phyloP scores from a whole-genome alignment of 2,329 filamentous ascomycete species.

The Botrytis cinerea region DNA sequence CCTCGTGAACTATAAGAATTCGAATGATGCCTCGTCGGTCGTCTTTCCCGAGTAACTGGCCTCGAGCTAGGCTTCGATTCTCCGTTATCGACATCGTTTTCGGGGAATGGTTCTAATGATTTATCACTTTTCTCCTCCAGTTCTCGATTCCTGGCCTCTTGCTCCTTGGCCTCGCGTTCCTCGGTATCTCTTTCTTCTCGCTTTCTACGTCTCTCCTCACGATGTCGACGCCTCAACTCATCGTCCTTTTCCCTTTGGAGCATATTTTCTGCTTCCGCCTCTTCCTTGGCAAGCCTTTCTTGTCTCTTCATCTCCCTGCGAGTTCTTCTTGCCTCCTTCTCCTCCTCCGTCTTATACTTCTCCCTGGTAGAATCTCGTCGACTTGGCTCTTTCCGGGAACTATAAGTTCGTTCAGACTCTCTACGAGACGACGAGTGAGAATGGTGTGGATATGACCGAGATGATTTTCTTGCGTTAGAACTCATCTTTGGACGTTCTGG shows the following conservation, averaged over 20 bases:
- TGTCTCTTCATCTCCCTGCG: constrained; percentile 34
- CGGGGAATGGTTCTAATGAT: constrained; percentile 7
- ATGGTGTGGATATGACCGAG: constrained; percentile 22
- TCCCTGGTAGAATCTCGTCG: constrained; percentile 27
- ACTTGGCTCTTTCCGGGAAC: constrained; percentile 23
- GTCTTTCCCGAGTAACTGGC: constrained; percentile 14
- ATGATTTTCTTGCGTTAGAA: constrained; percentile 11
- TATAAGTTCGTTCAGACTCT: constrained; percentile 8
- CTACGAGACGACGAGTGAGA: constrained; percentile 20
- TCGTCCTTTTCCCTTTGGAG: constrained; percentile 21
- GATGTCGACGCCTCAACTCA: constrained; percentile 4
- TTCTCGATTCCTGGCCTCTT: constrained; percentile 5
- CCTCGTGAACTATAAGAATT: constrained; percentile 14
- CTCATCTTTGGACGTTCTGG: constrained; percentile 12
- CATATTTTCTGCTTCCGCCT: constrained; percentile 8
- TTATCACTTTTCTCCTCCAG: neutral
- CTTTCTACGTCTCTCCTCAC: constrained; percentile 16
- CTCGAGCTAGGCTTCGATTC: constrained; percentile 8
- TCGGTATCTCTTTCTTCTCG: constrained; percentile 13
- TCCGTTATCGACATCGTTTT: constrained; percentile 12
- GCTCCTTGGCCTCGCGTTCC: constrained; percentile 15
- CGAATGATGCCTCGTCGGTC: constrained; percentile 11
- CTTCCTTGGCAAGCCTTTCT: constrained; percentile 14
- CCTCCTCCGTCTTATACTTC: constrained; percentile 32
- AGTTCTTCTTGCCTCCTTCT: constrained; percentile 33